Conservation (phyloP, 2,329 filamentous ascomycete genomes). For the Cylindrodendrum hubeiense region DNA sequence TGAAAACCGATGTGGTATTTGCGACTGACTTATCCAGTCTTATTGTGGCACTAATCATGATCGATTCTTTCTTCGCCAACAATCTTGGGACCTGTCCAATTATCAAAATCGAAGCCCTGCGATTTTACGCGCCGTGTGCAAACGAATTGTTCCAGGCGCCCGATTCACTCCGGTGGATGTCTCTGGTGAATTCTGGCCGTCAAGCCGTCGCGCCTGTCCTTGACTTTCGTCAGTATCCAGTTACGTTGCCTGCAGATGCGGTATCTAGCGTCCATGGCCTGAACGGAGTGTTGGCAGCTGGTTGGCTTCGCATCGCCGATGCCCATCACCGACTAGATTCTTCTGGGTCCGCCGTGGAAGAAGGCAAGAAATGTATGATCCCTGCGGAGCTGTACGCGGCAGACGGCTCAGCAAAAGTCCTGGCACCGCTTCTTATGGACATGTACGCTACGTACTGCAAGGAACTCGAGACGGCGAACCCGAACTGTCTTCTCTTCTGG, state of each 20-base stretch:
- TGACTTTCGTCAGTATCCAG: not conserved
- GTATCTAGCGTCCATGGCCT: not conserved
- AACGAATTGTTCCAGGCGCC: conserved; percentile 1
- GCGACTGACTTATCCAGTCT: not conserved
- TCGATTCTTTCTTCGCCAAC: conserved; percentile 11
- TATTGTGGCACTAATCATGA: not conserved
- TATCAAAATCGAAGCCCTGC: not conserved
- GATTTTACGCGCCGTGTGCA: conserved; percentile 7
- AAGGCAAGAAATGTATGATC: not conserved
- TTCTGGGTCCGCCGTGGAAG: not conserved
- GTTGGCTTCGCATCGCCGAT: not conserved
- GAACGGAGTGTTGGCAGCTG: not conserved
- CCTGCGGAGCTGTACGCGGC: not conserved
- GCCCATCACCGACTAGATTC: not conserved
- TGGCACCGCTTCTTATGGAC: not conserved
- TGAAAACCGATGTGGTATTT: conserved; percentile 5
- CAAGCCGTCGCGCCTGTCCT: not conserved
- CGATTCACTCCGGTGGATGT: not conserved
- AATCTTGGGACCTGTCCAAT: not conserved
- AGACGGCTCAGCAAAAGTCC: not conserved
- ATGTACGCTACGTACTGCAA: not conserved
- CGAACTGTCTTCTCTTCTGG: conserved; percentile 5
- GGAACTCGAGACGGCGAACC: not conserved
- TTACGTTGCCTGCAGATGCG: not conserved
- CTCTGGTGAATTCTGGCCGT: not conserved